Evolutionary conservation across 805 yeast genomes (phyloP).

Genomic region (Metahyphopichia silvanorum): DNA sequence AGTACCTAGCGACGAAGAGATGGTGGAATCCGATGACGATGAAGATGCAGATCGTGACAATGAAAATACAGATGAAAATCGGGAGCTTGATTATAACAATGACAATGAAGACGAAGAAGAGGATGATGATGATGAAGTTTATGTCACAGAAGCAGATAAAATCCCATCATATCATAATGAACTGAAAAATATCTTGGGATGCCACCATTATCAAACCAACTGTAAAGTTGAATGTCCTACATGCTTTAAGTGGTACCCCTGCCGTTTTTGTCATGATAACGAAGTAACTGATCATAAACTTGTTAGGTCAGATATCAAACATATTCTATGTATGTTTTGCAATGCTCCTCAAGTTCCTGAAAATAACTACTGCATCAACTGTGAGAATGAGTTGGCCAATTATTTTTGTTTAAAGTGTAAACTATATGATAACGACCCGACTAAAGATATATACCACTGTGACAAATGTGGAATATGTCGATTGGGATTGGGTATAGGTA

Average conservation of each 20-base stretch:
- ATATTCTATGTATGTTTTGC: conserved; percentile 81
- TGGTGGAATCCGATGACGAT: conserved; percentile 12
- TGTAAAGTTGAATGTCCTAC: conserved; percentile 80
- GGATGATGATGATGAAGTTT: conserved; percentile 37
- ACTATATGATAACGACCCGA: conserved; percentile 75
- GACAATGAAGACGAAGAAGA: conserved; percentile 6
- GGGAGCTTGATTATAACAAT: not conserved
- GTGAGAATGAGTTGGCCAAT: conserved; percentile 64
- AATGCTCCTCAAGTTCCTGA: conserved; percentile 68
- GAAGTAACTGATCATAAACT: conserved; percentile 55
- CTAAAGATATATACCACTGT: conserved; percentile 86
- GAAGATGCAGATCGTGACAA: conserved; percentile 9
- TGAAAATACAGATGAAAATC: conserved; percentile 14
- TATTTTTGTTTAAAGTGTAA: conserved; percentile 79
- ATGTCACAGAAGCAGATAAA: conserved; percentile 46
- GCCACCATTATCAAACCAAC: conserved; percentile 77
- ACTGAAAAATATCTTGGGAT: conserved; percentile 56
- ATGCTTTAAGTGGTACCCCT: conserved; percentile 73
- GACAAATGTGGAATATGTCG: conserved; percentile 92
- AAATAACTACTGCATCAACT: conserved; percentile 62
- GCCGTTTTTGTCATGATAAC: conserved; percentile 85
- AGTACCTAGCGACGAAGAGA: too few species aligned
- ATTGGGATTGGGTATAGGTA: conserved; percentile 81
- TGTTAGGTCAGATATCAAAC: conserved; percentile 53
- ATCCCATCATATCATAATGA: conserved; percentile 46